phyloP scores from a whole-genome alignment of 148 eudicot genomes.

The Rhododendron griersonianum region DNA sequence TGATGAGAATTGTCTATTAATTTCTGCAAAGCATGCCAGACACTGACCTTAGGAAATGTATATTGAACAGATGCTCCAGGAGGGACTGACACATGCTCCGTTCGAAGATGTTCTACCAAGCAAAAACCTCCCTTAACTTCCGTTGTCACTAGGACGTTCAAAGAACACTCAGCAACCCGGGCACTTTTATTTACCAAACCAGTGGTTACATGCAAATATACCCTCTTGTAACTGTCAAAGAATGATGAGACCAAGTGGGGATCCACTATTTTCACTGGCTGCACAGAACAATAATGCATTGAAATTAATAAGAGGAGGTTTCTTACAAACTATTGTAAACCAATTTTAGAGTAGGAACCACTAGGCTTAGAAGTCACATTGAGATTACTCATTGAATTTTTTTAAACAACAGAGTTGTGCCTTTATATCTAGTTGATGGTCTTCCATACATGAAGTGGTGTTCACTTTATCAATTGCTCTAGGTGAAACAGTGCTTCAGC shows the following conservation, averaged over 20 bases:
- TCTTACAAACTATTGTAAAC: background rate
- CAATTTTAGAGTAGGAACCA: background rate
- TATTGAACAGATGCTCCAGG: constrained; percentile 63
- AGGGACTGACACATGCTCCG: constrained; percentile 65
- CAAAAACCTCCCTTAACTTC: constrained; percentile 62
- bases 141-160: constrained; percentile 70
- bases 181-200: constrained; percentile 77
- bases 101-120: constrained; percentile 74
- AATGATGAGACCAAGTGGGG: constrained; percentile 95
- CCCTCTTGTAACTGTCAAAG: constrained; percentile 77
- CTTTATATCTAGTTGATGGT: background rate
- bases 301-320: constrained; percentile 9
- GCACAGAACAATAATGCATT: constrained; percentile 29
- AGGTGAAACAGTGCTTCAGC: background rate
- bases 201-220: constrained; percentile 66
- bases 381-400: background rate
- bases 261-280: constrained; percentile 94
- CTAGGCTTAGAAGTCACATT: background rate
- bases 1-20: background rate
- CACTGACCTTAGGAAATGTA: constrained; percentile 79
- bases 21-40: constrained; percentile 1
- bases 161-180: constrained; percentile 65
- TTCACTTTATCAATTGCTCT: background rate
- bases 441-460: background rate
- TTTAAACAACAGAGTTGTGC: background rate